Evolutionary conservation across 768 basidiomycete genomes (phyloP).

Genomic region (Lepiota brunneoincarnata): DNA sequence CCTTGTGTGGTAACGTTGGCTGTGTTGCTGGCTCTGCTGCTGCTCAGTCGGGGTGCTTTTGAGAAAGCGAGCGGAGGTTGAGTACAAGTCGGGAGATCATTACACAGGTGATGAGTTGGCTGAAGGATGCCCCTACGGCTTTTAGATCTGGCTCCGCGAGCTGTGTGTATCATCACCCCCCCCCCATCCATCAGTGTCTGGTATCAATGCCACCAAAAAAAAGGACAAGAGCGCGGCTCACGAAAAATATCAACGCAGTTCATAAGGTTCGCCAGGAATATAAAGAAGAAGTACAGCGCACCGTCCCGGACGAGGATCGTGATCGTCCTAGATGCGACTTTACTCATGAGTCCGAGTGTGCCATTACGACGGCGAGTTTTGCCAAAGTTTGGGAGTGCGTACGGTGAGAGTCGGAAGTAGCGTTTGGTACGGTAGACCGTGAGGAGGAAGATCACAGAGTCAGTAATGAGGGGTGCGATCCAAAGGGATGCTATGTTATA

Average conservation of each 20-base stretch:
- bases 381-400: slow-evolving; percentile 1
- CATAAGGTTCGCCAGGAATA: slow-evolving; percentile 24
- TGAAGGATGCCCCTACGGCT: slow-evolving; percentile 29
- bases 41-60: not conserved
- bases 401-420: slow-evolving; percentile 15
- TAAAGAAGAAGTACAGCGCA: slow-evolving; percentile 24
- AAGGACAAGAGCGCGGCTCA: slow-evolving; percentile 12
- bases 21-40: too few species aligned
- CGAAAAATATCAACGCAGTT: slow-evolving; percentile 26
- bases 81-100: slow-evolving; percentile 29
- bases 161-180: slow-evolving; percentile 14
- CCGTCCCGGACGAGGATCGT: slow-evolving; percentile 26
- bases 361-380: not conserved
- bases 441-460: slow-evolving; percentile 17
- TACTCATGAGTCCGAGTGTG: slow-evolving; percentile 2
- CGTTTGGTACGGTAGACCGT: slow-evolving; percentile 17
- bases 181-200: not conserved
- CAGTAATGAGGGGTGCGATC: slow-evolving; percentile 23
- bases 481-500: slow-evolving; percentile 21
- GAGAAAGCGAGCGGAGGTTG: slow-evolving; percentile 23
- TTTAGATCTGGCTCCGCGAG: slow-evolving; percentile 22
- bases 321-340: slow-evolving; percentile 16
- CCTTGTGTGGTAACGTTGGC: too few species aligned
- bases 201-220: not conserved
- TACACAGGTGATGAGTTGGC: slow-evolving; percentile 24